These are phyloP conservation scores for Vanderwaltozyma yarrowii DNA, from an alignment of 805 yeast genomes.

Conservation along the genomic window DNA sequence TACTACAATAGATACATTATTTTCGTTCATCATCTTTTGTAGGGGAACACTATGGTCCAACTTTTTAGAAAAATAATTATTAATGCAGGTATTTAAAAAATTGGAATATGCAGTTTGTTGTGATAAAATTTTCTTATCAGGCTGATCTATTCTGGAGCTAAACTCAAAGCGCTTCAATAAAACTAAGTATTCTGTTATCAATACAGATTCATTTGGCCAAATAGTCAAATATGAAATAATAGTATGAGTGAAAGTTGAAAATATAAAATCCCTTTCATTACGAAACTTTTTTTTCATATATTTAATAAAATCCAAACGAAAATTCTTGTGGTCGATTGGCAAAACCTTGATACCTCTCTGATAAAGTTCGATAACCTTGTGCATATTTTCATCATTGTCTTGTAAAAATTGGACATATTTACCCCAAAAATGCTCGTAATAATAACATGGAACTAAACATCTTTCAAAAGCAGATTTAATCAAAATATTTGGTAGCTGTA, in stretches of 20 bases:
- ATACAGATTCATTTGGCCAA: conserved; percentile 12
- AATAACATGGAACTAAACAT: conserved; percentile 59
- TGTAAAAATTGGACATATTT: conserved; percentile 47
- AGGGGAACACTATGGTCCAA: conserved; percentile 18
- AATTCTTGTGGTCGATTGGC: conserved; percentile 21
- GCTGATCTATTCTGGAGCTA: conserved; percentile 10
- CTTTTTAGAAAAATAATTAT: conserved; percentile 15
- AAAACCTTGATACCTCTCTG: conserved; percentile 39
- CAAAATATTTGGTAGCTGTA: conserved; percentile 20
- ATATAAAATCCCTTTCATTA: conserved; percentile 6
- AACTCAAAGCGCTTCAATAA: conserved; percentile 16
- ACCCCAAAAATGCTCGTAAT: conserved; percentile 55
- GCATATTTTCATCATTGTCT: conserved; percentile 7
- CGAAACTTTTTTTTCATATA: conserved; percentile 11
- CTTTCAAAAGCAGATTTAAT: conserved; percentile 55
- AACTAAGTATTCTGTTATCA: conserved; percentile 17
- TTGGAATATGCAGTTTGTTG: conserved; percentile 17
- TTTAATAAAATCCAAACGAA: conserved; percentile 12
- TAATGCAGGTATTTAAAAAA: conserved; percentile 17
- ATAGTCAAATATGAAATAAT: conserved; percentile 6
- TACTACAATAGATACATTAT: conserved; percentile 32
- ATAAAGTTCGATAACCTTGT: conserved; percentile 36
- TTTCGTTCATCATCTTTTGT: conserved; percentile 31
- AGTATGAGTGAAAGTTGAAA: conserved; percentile 7
- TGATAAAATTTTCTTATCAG: conserved; percentile 13